Conservation (phyloP, 73 alveolate genomes). For the Stentor roeselii region DNA sequence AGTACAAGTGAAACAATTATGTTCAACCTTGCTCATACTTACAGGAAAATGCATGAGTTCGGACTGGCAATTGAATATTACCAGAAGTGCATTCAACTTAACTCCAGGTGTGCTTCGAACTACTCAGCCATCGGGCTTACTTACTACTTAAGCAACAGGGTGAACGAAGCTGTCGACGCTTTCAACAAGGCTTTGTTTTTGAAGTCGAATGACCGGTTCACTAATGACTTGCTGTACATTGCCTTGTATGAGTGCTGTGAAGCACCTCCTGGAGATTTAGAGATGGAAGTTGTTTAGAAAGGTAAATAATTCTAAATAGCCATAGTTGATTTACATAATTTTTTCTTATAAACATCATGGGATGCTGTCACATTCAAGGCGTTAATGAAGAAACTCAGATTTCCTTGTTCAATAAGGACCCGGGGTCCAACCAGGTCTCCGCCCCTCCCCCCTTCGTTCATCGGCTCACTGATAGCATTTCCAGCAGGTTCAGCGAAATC, state of each 20-base stretch:
- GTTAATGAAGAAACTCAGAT: no score
- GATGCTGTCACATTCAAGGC: no score
- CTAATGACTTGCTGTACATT: slow-evolving; percentile 82
- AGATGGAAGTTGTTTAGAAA: not conserved
- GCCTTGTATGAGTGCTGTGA: slow-evolving; percentile 73
- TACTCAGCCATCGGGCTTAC: slow-evolving; percentile 86
- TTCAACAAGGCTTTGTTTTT: slow-evolving; percentile 91
- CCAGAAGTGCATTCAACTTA: slow-evolving; percentile 71
- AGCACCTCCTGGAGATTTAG: not conserved
- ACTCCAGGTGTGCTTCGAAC: slow-evolving; percentile 80
- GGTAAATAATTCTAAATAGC: no score
- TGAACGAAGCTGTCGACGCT: slow-evolving; percentile 79
- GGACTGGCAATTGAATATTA: slow-evolving; percentile 46
- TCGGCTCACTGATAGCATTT: no score
- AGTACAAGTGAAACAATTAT: slow-evolving; percentile 81
- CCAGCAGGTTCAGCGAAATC: no score
- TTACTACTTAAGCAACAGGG: slow-evolving; percentile 67
- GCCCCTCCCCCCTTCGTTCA: no score
- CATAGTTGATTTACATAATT: no score
- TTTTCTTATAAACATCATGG: no score
- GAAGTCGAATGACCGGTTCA: slow-evolving; percentile 83
- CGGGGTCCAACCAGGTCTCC: no score
- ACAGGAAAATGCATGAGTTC: slow-evolving; percentile 75
- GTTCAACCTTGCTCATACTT: slow-evolving; percentile 90
- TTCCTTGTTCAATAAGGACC: no score